Percentiles rank a stretch among this genome's conserved stretches.
Evolutionary conservation across 768 basidiomycete species (phyloP).

Genomic region (Cystobasidium ongulense): DNA sequence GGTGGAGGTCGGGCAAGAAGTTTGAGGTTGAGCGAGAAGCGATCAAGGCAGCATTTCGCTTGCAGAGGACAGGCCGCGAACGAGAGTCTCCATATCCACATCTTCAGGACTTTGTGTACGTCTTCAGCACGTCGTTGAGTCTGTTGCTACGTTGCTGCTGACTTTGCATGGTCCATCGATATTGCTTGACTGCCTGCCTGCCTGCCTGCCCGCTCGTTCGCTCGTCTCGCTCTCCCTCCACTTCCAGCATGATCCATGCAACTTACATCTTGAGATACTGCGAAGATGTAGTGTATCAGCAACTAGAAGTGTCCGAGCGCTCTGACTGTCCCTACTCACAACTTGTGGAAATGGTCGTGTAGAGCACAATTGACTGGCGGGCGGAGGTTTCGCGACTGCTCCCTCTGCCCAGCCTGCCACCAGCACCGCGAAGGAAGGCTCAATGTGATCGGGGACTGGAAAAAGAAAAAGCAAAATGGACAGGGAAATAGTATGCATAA

Average conservation of each 20-base stretch:
- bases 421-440: no score
- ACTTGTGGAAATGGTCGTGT: no score
- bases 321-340: no score
- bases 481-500: no score
- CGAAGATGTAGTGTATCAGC: not conserved
- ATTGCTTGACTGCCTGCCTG: not conserved
- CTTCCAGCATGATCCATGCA: not conserved
- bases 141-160: not conserved
- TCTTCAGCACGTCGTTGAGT: not conserved
- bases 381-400: no score
- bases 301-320: no score
- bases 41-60: not conserved
- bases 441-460: no score
- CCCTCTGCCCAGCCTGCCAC: no score
- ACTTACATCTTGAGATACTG: slow-evolving; percentile 10
- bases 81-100: not conserved
- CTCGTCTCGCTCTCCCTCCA: not conserved
- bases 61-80: not conserved
- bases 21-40: not conserved
- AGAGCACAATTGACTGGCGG: no score
- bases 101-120: not conserved
- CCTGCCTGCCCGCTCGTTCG: not conserved
- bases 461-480: no score
- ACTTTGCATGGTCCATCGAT: not conserved
- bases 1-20: no score